Conservation (phyloP, 2,329 filamentous ascomycete species). For the Meredithiella fracta region DNA sequence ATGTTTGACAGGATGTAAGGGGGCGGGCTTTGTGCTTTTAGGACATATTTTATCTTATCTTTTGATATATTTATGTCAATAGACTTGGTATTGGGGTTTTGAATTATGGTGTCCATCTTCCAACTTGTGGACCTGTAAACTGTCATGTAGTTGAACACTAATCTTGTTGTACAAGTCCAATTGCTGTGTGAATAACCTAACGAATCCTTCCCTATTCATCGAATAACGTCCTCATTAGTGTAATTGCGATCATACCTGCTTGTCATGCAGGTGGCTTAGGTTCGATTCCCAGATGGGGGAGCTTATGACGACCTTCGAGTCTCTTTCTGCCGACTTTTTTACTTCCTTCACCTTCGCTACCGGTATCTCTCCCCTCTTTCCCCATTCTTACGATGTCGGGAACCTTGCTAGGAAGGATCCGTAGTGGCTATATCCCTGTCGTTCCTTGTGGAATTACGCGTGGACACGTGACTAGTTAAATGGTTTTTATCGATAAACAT, state of each 20-base stretch:
- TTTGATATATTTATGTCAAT: background rate
- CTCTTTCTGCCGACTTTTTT: background rate
- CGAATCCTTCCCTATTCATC: background rate
- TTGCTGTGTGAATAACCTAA: background rate
- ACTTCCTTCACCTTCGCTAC: background rate
- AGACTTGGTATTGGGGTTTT: background rate
- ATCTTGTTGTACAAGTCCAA: too few species aligned
- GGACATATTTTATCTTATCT: background rate
- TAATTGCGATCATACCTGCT: constrained; percentile 14
- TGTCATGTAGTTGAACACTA: too few species aligned
- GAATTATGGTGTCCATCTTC: too few species aligned
- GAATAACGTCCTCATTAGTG: constrained; percentile 12
- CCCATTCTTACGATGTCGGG: background rate
- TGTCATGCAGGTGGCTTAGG: constrained; percentile 14
- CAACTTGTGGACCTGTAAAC: too few species aligned
- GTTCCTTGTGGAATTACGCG: background rate
- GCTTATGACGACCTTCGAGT: background rate
- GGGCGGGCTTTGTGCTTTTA: background rate
- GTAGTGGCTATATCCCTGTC: background rate
- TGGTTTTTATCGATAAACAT: background rate
- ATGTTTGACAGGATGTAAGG: constrained; percentile 5
- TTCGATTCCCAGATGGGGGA: constrained; percentile 13
- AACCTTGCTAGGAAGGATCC: too few species aligned
- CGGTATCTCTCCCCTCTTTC: background rate
- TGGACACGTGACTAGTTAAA: background rate